Conservation (phyloP, 805 yeast genomes). For the Scheffersomyces coipomensis region DNA sequence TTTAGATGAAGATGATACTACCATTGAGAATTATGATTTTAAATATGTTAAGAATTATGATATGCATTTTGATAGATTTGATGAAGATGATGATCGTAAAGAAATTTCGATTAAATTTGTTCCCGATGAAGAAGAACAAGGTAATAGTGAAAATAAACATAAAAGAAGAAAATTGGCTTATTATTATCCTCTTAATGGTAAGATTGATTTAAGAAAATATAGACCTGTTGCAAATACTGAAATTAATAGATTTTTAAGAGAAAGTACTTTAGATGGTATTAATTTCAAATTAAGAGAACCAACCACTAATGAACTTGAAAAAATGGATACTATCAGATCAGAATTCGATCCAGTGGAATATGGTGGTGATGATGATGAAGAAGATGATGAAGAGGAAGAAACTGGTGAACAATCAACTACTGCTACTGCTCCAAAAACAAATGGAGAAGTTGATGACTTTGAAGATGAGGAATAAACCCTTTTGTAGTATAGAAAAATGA, state of each 20-base stretch:
- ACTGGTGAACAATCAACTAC: conserved; percentile 3
- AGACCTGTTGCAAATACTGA: conserved; percentile 63
- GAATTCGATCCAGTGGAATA: conserved; percentile 78
- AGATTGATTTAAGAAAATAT: conserved; percentile 80
- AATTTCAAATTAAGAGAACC: conserved; percentile 69
- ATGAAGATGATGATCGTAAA: conserved; percentile 48
- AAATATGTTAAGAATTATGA: conserved; percentile 78
- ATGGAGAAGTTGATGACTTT: neutral
- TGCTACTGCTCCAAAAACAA: conserved; percentile 2
- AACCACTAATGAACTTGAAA: conserved; percentile 63
- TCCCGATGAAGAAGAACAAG: conserved; percentile 27
- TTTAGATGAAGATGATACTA: conserved; percentile 44
- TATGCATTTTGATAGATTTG: conserved; percentile 51
- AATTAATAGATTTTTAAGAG: conserved; percentile 53
- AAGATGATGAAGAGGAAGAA: conserved; percentile 9
- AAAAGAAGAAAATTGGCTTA: conserved; percentile 57
- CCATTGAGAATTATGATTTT: conserved; percentile 48
- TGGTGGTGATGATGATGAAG: conserved; percentile 51
- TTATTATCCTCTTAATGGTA: conserved; percentile 76
- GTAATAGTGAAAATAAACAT: conserved; percentile 34
- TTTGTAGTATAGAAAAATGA: neutral
- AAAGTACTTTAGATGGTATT: conserved; percentile 59
- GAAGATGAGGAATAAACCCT: neutral
- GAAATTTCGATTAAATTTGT: conserved; percentile 68
- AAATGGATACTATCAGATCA: conserved; percentile 67